Evolutionary conservation across 78 protist genomes (phyloP), one percentile per base, ranked within the genome.

Genomic region (Monosiga brevicollis): DNA sequence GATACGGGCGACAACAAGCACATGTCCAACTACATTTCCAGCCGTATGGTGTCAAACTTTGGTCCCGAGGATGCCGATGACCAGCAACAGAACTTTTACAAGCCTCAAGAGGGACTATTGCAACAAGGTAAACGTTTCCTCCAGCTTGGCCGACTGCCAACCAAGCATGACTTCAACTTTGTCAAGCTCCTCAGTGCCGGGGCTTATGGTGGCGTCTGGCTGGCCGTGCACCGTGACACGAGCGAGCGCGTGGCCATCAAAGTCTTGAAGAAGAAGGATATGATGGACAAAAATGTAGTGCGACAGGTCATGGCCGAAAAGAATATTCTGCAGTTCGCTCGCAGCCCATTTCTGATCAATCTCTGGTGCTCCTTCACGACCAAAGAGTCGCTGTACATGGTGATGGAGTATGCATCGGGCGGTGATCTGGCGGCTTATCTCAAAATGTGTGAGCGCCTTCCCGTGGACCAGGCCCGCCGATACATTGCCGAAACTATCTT

Each of bases 161-260:
- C 62, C 54, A 37, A 40, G 34, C 37, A 37, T 26, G 94, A 91
- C 77, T 91, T 91, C n/a, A 11, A 74, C 2, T n/a, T 91, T 35
- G 2, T 92, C 73, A 90, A 90, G 83, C 90, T 89, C 22, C 88
- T 93, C 86, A 80, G 85, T 29, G 42, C 83, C 1, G 95, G 95
- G 2, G 91, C 91, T 24, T 93, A 54, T 32, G 95, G 95, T 15
- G 24, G 41, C n/a, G 92, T 90, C 29, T 88, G 81, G 82, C 90
- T 95, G 39, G 95, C 95, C 0, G 80, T 84, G 49, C 93, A 95
- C 77, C 87, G 54, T 39, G 81, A 42, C 42, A 90, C 94, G 25
- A 90, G 93, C 35, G 94, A 95, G 81, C 75, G 89, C 34, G 93
- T 89, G 83, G 98, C 98, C 32, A 94, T 95, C 82, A 95, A 95